phyloP scores from a whole-genome alignment of 352 stramenopile genomes.

The Pythium phragmiticola region DNA sequence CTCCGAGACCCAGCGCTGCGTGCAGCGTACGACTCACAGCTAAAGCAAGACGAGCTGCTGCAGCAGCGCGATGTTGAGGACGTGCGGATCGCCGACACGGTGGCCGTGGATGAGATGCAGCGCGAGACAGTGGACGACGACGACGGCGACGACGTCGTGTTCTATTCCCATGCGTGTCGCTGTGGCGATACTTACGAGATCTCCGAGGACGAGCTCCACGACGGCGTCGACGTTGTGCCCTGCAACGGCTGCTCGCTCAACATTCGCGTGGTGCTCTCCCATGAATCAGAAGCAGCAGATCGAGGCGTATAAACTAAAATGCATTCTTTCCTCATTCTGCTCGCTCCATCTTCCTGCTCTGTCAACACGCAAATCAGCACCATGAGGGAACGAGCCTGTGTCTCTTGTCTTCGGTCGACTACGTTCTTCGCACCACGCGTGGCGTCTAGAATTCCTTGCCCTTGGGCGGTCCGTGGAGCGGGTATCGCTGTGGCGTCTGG shows the following conservation, averaged over 20 bases:
- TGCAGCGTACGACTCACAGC: slow-evolving; percentile 51
- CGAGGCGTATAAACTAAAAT: slow-evolving; percentile 14
- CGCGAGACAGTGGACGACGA: slow-evolving; percentile 35
- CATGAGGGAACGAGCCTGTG: not conserved
- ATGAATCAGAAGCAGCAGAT: not conserved
- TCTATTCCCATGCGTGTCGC: slow-evolving; percentile 62
- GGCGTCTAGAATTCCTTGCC: slow-evolving; percentile 73
- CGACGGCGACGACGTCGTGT: slow-evolving; percentile 31
- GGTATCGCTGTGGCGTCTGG: slow-evolving; percentile 75
- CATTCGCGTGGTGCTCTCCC: slow-evolving; percentile 50
- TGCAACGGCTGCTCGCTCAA: slow-evolving; percentile 82
- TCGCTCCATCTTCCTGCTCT: not conserved
- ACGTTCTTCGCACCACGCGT: not conserved
- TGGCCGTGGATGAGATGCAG: slow-evolving; percentile 47
- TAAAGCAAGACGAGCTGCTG: slow-evolving; percentile 37
- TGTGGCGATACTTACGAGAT: slow-evolving; percentile 80
- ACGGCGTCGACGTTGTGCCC: slow-evolving; percentile 65
- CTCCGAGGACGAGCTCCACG: slow-evolving; percentile 52
- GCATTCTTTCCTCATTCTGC: not conserved
- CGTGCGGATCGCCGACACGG: slow-evolving; percentile 65
- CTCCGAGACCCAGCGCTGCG: slow-evolving; percentile 44
- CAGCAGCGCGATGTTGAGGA: slow-evolving; percentile 41
- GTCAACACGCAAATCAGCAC: not conserved
- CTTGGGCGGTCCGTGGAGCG: slow-evolving; percentile 63
- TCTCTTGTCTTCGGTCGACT: too few relatives aligned